Evolutionary conservation across 2,329 filamentous ascomycete genomes (phyloP).

Genomic region (Calonectria henricotiae): DNA sequence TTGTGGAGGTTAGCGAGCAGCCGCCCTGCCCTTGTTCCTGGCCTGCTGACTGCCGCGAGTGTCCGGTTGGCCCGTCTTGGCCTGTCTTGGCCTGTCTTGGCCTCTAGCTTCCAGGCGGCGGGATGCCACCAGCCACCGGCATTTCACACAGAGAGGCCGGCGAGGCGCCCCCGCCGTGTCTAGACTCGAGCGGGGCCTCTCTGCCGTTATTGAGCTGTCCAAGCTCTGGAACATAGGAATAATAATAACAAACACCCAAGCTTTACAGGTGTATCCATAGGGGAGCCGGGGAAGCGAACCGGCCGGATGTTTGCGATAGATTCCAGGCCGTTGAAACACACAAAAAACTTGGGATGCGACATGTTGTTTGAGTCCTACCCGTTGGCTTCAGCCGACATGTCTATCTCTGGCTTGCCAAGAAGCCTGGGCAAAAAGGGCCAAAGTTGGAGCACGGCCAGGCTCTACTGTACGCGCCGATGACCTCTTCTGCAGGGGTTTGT

Average conservation of each 20-base stretch:
- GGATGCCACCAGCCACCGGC: conserved; percentile 20
- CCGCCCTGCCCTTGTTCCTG: conserved; percentile 3
- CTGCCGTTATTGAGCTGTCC: not conserved
- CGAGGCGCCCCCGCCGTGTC: not conserved
- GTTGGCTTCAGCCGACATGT: not conserved
- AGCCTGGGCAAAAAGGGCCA: not conserved
- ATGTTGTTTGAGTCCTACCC: not conserved
- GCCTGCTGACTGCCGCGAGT: conserved; percentile 5
- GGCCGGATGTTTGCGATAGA: conserved; percentile 11
- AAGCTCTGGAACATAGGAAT: not conserved
- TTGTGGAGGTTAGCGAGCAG: conserved; percentile 7
- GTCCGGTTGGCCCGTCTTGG: conserved; percentile 1
- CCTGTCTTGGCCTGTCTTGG: not conserved
- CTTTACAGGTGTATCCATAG: not conserved
- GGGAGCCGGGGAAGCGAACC: not conserved
- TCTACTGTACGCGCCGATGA: not conserved
- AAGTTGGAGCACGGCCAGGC: not conserved
- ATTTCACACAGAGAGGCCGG: conserved; percentile 13
- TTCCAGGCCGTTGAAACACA: conserved; percentile 4
- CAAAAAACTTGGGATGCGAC: not conserved
- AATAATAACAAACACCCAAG: not conserved
- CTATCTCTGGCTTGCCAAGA: not conserved
- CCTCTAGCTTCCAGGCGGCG: not conserved
- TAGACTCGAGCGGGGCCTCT: not conserved
- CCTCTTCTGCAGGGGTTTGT: not conserved